Base-by-base conservation (phyloP, 2,329 filamentous ascomycete genomes). In the Atkinsonella hypoxylon region DNA sequence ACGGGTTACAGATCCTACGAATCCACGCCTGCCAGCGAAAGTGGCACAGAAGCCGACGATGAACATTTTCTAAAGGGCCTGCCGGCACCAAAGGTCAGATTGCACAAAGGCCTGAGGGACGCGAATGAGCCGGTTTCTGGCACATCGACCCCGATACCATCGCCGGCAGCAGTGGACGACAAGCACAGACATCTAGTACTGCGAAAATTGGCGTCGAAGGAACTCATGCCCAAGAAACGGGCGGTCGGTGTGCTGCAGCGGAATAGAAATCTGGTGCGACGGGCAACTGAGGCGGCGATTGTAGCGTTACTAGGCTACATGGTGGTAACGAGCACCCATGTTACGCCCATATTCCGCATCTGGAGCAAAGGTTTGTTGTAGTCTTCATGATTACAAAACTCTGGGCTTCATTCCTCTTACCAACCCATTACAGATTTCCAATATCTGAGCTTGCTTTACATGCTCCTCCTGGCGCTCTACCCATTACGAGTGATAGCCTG, bases 11-110 rank as follows among this genome's bases (percentile, higher is more conserved):
- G 60, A 43, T 67, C 71, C 55, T 65, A 72, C 55, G 75, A 78
- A 48, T 79, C 78, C 4, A 74, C 76, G 1, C 76, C 81, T 2
- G 79, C 79, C 11, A 95, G 88, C 65, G 90, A 95, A 58, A 95
- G 89, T 64, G 91, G 91, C 22, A 95, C 90, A 17, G 91, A 97
- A 64, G 91, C 91, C 39, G 91, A 96, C 61, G 91, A 97, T 69
- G 91, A 97, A 66, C 86, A 90, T 55, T 83, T 91, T 58, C 73
- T 95, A 51, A 93, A 85, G 64, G 86, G 89, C 0, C 70, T 96
- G 20, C 90, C 91, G 1, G 87, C 90, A 2, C 87, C 90, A 2
- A 83, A 77, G n/a, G 58, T 76, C 9, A 78, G 81, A 54, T 74
- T 81, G 32, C 83, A 86, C 62, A 96, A 95, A 68, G 90, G 89